A percentile compares a stretch with the other conserved stretches of the same genome.
phyloP scores from a whole-genome alignment of 2,329 filamentous ascomycete genomes.

The Microdochium trichocladiopsis region DNA sequence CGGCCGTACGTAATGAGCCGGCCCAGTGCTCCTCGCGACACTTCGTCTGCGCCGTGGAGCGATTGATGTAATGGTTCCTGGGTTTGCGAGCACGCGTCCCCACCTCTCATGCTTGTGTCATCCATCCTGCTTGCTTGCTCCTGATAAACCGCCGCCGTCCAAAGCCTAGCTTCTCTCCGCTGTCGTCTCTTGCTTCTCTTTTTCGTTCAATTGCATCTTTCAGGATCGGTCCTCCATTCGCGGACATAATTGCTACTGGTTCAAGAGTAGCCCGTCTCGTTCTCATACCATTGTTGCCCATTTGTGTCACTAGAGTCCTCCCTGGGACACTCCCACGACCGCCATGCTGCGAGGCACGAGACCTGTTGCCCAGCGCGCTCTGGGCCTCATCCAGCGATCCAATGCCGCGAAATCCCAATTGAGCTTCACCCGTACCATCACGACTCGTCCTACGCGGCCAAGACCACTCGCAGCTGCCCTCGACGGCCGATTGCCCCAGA shows the following conservation, averaged over 20 bases:
- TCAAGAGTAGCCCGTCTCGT: no score
- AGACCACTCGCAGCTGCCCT: not conserved
- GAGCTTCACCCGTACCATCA: not conserved
- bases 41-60: not conserved
- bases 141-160: not conserved
- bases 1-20: no score
- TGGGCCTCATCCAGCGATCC: not conserved
- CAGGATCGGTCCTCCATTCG: no score
- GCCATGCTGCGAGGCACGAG: slow-evolving; percentile 19
- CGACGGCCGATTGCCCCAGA: slow-evolving; percentile 9
- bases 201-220: slow-evolving; percentile 2
- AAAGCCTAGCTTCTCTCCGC: not conserved
- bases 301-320: no score
- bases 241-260: no score
- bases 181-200: not conserved
- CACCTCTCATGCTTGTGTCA: not conserved
- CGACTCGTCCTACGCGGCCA: not conserved
- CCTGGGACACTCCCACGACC: no score
- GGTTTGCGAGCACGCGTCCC: not conserved
- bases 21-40: no score
- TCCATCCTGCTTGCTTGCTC: not conserved
- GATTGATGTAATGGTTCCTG: not conserved
- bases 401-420: slow-evolving; percentile 4
- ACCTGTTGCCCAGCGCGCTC: slow-evolving; percentile 4
- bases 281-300: no score